phyloP scores from a whole-genome alignment of 2,329 filamentous ascomycete species.

The Ramichloridium luteum region DNA sequence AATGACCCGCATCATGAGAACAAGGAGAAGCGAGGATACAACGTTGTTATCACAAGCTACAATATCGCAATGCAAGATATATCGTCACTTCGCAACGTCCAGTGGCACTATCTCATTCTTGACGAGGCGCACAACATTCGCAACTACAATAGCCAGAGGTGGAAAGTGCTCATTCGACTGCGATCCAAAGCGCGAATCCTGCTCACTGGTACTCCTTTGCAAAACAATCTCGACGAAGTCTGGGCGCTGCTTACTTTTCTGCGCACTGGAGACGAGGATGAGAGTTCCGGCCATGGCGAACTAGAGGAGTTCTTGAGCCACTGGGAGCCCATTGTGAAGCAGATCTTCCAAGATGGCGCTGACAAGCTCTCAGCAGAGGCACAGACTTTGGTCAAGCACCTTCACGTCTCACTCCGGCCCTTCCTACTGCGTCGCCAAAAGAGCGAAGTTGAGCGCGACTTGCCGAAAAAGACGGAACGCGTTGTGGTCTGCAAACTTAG shows the following conservation, averaged over 20 bases:
- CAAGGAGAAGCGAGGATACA: slow-evolving; percentile 92
- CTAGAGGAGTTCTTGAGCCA: slow-evolving; percentile 93
- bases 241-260: slow-evolving; percentile 97
- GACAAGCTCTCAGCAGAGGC: slow-evolving; percentile 93
- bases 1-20: slow-evolving; percentile 53
- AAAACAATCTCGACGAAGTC: slow-evolving; percentile 92
- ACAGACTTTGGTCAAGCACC: slow-evolving; percentile 77
- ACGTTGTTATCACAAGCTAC: slow-evolving; percentile 95
- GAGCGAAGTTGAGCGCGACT: slow-evolving; percentile 95
- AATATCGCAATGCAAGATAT: slow-evolving; percentile 91
- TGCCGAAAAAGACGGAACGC: slow-evolving; percentile 96
- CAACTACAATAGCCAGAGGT: slow-evolving; percentile 94
- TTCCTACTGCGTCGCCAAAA: slow-evolving; percentile 86
- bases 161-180: slow-evolving; percentile 90
- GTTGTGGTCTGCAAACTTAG: slow-evolving; percentile 92
- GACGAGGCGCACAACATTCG: slow-evolving; percentile 99
- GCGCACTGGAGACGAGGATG: slow-evolving; percentile 77
- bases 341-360: slow-evolving; percentile 87
- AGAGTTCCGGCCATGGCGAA: slow-evolving; percentile 61
- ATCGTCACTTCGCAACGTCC: slow-evolving; percentile 79
- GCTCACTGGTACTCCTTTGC: slow-evolving; percentile 84
- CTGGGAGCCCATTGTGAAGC: slow-evolving; percentile 88
- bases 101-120: slow-evolving; percentile 96
- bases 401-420: slow-evolving; percentile 86
- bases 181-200: slow-evolving; percentile 79